These are phyloP conservation scores for Ochetophila trinervis DNA, from an alignment of 306 rosid species.

Conservation along the genomic window DNA sequence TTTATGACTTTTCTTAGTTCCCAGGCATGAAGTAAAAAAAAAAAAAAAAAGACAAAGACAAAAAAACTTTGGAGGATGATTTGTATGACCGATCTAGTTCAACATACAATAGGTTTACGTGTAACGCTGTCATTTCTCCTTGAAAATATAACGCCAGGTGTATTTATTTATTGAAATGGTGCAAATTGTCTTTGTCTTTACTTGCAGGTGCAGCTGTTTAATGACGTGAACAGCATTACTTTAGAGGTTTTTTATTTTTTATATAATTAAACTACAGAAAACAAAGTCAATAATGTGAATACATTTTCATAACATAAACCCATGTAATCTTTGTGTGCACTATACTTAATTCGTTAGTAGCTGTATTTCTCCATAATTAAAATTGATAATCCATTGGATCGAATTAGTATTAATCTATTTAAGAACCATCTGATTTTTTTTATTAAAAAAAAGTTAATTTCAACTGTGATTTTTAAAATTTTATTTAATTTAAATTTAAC, in stretches of 20 bases:
- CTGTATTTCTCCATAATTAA: no score
- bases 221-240: not conserved
- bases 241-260: not conserved
- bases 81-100: not conserved
- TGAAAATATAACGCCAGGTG: not conserved
- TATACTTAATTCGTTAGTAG: no score
- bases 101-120: not conserved
- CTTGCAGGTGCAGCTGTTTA: conserved; percentile 1
- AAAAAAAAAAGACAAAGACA: no score
- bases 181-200: not conserved
- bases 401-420: no score
- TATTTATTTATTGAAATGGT: not conserved
- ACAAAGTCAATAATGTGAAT: no score
- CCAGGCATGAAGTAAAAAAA: not conserved
- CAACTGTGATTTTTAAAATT: no score
- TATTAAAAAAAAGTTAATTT: no score
- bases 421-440: no score
- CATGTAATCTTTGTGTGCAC: not conserved
- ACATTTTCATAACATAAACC: not conserved
- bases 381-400: no score
- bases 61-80: not conserved
- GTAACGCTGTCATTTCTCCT: not conserved
- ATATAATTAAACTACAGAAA: no score
- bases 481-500: no score
- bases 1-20: not conserved